Evolutionary conservation across 1,284 basidiomycete species (phyloP).

Genomic region (Tilletia indica): DNA sequence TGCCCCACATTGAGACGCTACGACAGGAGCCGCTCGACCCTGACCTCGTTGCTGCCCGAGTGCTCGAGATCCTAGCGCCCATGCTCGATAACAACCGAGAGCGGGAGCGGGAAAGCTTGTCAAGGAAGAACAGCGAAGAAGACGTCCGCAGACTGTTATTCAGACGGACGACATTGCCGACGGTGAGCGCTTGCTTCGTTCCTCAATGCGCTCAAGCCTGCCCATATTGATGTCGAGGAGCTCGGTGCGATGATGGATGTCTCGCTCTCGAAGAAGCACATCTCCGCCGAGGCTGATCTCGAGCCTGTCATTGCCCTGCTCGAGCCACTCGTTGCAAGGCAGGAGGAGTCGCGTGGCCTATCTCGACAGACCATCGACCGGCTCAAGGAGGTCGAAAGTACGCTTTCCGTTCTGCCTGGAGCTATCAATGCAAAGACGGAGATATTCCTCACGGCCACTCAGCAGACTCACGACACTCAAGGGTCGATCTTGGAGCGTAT

Average conservation of each 20-base stretch:
- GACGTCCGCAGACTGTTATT: constrained; percentile 3
- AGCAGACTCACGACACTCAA: constrained; percentile 21
- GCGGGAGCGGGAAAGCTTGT: constrained; percentile 15
- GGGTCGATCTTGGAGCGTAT: constrained; percentile 22
- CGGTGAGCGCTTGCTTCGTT: constrained; percentile 29
- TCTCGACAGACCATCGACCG: constrained; percentile 34
- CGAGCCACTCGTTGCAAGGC: constrained; percentile 42
- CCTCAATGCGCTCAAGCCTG: constrained; percentile 32
- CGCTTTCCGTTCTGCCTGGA: constrained; percentile 34
- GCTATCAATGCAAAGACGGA: constrained; percentile 48
- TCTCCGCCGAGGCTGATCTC: constrained; percentile 34
- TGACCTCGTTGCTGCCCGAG: constrained; percentile 28
- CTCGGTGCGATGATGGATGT: constrained; percentile 31
- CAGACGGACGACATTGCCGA: constrained; percentile 26
- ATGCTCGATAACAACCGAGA: constrained; percentile 22
- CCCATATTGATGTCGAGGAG: constrained; percentile 37
- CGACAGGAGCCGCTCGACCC: constrained; percentile 19
- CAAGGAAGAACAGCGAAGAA: constrained; percentile 25
- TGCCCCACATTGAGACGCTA: constrained; percentile 33
- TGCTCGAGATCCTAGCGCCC: constrained; percentile 27
- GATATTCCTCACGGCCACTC: constrained; percentile 34
- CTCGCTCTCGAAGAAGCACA: constrained; percentile 36
- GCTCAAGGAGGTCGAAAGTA: constrained; percentile 40
- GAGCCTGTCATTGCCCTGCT: constrained; percentile 43
- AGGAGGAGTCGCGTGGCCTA: constrained; percentile 33